Evolutionary conservation across 169 alveolate genomes (phyloP), one percentile per base, ranked within the genome.

Genomic region (Cryptosporidium canis): DNA sequence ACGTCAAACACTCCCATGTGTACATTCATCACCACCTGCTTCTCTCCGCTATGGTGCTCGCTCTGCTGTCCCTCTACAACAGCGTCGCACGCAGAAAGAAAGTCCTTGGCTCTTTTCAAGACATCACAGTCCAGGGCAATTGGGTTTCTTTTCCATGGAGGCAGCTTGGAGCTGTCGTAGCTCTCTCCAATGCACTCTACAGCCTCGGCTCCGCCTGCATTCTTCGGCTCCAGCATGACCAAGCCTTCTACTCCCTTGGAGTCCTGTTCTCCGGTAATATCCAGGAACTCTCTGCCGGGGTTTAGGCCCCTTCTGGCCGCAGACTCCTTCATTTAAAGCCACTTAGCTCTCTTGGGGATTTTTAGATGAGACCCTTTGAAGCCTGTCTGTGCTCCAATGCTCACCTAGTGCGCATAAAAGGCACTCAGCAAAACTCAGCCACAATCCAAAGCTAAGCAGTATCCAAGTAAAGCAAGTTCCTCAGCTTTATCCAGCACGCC

Each of bases 1-100:
- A 77, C 77, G 3, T 77, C 72, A 58, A 77, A 77, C 7, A 77
- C 87, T 27, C 87, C 87, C 39, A 77, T 24, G 31, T 77, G 87
- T 27, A 77, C 87, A 63, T 77, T 63, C 87, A 77, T 77, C 9
- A 77, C 45, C 7, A 77, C 87, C 27, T 77, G 35, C 21, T 55
- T 55, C 8, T 58, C 65, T 6, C 14, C 29, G 39, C 29, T 14
- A 3, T 14, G 21, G 33, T n/a, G 39, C 14, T 35, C 37, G 24
- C 37, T 58, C 16, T 58, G 39, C 27, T n/a, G 29, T 24, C 61
- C 66, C 12, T 77, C 44, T 21, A 58, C 70, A 21, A 37, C 29
- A 43, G 61, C 18, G n/a, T 66, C 83, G 27, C 87, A 58, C 18
- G 35, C 11, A 27, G 58, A 41, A 44, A 77, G 87, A 6, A 77